These are phyloP conservation scores for Sporothrix dimorphospora DNA, from an alignment of 2,329 filamentous ascomycete genomes.

Conservation along the genomic window DNA sequence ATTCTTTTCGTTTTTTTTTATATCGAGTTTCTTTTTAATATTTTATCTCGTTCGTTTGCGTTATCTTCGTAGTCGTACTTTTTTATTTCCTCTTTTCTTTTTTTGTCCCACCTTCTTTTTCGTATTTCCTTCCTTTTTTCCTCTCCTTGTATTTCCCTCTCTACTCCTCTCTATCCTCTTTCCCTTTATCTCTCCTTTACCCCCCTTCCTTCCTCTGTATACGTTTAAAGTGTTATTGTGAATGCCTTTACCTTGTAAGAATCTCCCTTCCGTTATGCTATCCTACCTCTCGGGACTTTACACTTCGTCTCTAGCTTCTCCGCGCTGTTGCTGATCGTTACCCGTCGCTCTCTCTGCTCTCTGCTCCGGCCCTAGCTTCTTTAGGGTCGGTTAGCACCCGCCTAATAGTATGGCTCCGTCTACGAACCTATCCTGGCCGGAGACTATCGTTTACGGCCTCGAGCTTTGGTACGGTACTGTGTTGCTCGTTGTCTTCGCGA, in stretches of 20 bases:
- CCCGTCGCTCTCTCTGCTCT: background rate
- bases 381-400: too few relatives aligned
- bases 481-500: constrained; percentile 57
- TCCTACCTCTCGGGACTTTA: too few relatives aligned
- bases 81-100: background rate
- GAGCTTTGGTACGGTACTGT: constrained; percentile 57
- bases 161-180: background rate
- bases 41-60: background rate
- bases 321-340: too few relatives aligned
- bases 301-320: too few relatives aligned
- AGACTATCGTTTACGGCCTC: constrained; percentile 50
- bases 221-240: too few relatives aligned
- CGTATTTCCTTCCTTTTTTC: too few relatives aligned
- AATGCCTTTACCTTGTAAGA: too few relatives aligned
- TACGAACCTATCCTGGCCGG: constrained; percentile 40
- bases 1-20: constrained; percentile 1
- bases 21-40: background rate
- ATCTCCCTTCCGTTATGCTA: background rate
- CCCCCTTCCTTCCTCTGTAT: background rate
- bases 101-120: too few relatives aligned
- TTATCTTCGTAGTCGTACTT: too few relatives aligned
- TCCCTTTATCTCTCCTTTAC: background rate
- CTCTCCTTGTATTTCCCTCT: background rate
- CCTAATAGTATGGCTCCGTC: constrained; percentile 32
- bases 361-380: constrained; percentile 34